Percentiles rank a stretch among this genome's conserved stretches.
Evolutionary conservation across 257 asterid genomes (phyloP).

Genomic region (Solanum paucissectum): DNA sequence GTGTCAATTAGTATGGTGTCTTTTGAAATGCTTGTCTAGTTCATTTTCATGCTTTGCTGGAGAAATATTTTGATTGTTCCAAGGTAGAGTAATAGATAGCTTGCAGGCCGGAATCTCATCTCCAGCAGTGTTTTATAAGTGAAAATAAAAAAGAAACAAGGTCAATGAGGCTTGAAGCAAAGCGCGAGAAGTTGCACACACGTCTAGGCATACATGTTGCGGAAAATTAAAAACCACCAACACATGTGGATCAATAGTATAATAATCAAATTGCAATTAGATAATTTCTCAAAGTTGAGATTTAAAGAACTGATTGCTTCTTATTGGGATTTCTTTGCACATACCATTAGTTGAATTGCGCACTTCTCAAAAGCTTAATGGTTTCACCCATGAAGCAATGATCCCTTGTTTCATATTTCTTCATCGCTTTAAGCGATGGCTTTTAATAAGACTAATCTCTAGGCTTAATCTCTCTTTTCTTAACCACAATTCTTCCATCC

Average conservation of each 20-base stretch:
- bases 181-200: background rate
- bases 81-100: background rate
- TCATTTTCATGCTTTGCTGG: background rate
- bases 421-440: background rate
- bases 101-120: background rate
- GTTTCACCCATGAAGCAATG: background rate
- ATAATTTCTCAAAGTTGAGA: background rate
- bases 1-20: background rate
- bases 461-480: background rate
- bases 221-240: background rate
- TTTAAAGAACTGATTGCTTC: background rate
- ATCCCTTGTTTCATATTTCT: background rate
- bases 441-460: background rate
- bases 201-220: background rate
- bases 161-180: background rate
- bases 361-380: background rate
- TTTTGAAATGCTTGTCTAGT: background rate
- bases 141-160: background rate
- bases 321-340: background rate
- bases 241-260: background rate
- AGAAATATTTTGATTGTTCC: background rate
- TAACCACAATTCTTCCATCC: background rate
- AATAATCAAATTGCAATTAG: background rate
- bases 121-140: background rate
- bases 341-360: background rate